Base-by-base conservation (phyloP, 2,329 filamentous ascomycete species). In the Pezizomycotina sp. region DNA sequence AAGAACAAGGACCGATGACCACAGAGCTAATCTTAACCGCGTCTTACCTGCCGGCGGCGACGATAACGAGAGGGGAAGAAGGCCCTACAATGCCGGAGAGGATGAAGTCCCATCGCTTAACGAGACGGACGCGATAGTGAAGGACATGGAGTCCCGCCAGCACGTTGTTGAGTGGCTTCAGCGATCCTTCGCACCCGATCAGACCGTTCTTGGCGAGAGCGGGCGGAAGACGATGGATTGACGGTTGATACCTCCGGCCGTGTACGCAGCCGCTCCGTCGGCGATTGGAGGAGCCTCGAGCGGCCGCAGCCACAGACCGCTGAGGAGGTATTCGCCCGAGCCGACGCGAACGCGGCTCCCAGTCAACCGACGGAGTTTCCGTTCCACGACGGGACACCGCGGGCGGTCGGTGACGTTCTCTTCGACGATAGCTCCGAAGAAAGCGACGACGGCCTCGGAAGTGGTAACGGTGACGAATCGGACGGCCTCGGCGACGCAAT, bases 91-190 rank as follows among this genome's bases (percentile, higher is more conserved):
- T 2, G 27, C 30, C 12, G 28, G 32, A 4, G 41, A 36, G n/a
- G 41, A 44, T 15, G 41, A 44, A 18, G 34, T 44, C 19, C 41
- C 41, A 10, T 39, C 36, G 13, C 28, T 44, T 16, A 35, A 30
- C 15, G 41, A 44, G 15, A 36, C 39, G 16, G 41, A 44, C 6
- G 29, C 37, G 9, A 34, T 40, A 15, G 41, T 31, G 6, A 39
- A 35, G 27, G 41, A 44, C 31, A 40, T 37, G n/a, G 41, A 44
- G 21, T 39, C 39, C 19, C 41, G 40, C 7, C 39, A 40, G 36
- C 39, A 44, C 10, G 36, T 44, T 10, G 39, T 44, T 14, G 24
- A 37, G 16, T 44, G 41, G 41, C 25, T 44, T 12, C n/a, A n/a
- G n/a, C n/a, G n/a, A n/a, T n/a, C n/a, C n/a, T n/a, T n/a, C n/a